Base-by-base conservation (phyloP, 2,329 filamentous ascomycete species). In the Venturia nashicola region DNA sequence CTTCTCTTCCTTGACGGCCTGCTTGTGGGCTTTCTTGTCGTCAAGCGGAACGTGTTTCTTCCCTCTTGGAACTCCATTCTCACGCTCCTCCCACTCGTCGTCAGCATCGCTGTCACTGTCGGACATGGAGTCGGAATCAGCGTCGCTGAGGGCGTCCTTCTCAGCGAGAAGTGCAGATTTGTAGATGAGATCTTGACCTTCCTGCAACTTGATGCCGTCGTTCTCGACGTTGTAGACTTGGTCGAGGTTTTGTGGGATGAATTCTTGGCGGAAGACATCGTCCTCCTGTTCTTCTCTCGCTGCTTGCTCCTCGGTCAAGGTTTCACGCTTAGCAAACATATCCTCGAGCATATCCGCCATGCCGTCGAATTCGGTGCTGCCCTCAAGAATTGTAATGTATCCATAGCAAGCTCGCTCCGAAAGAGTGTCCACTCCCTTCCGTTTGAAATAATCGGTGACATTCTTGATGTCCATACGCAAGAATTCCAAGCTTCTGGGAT, bases 381-480 rank as follows among this genome's bases (percentile, higher is more conserved):
- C 87, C 11, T 85, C 78, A 0, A 81, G 72, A 0, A 80, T 76
- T 0, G 61, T 90, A 71, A 97, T 86, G 75, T 96, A 97, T 68
- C 87, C 83, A 76, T 95, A 99, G 12, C 91, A 80, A n/a, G 82
- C 79, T 40, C 88, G 85, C 74, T 97, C 93, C 1, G 86, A 78
- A 3, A 99, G 80, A 0, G 85, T 88, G 66, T 95, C 86, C 1
- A 97, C 91, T 48, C 88, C 88, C 73, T 96, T 88, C 23, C 89
- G 83, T 39, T 86, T 82, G 83, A 97, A 99, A 77, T 96, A 99
- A 74, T 96, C 91, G 27, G 86, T 88, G 1, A 96, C 86, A 72
- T 99, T 99, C 81, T 97, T 97, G 76, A 99, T 91, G 72, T 99
- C 94, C 92, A 97, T 97, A 42, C 94, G 87, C 70, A 99, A 76